Base-by-base conservation (phyloP, 768 basidiomycete species). In the Rhodosporidiobolus sp. region DNA sequence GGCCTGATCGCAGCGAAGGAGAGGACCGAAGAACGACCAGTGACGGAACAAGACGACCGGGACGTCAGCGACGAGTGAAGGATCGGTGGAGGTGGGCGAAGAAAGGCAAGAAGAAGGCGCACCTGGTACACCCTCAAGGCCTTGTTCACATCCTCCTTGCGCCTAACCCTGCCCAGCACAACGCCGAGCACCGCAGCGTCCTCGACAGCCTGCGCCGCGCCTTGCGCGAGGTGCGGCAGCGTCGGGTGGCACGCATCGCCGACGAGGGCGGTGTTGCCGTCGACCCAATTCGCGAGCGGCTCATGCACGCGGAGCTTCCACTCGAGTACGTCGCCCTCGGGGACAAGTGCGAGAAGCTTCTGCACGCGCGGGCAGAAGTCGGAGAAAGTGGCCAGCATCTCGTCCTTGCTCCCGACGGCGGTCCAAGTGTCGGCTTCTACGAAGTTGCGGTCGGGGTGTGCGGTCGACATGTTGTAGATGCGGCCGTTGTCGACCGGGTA, bases 161-260 rank as follows among this genome's bases (percentile, higher is more conserved):
- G 57, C 43, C 55, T 67, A 60, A 80, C 72, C 60, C 74, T 77
- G 62, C 77, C 65, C 52, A 84, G 73, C 7, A 79, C 75, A 19
- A 80, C 77, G 0, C 79, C 81, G 19, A 83, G 71, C 5, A 81
- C 80, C 0, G 81, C 81, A 2, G 79, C 83, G 65, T 84, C 83
- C 64, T 84, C 83, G 38, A 83, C 79, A 0, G 82, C 83, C 65
- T 84, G 82, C 4, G 83, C 80, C 5, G 83, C 83, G 16, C 83
- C 83, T 59, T 75, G 75, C 8, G 79, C 77, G 22, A 79, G 58
- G 72, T 79, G 79, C 16, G 81, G 81, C 22, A 82, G 69, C 26
- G 79, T 79, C 4, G 81, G 78, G 74, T 83, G 83, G 50, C 80
- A 82, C 11, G 82, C 81, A 55, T 83, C 82, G 19, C 82, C 82